phyloP scores from a whole-genome alignment of 768 basidiomycete species.

The Termitomyces sp. region DNA sequence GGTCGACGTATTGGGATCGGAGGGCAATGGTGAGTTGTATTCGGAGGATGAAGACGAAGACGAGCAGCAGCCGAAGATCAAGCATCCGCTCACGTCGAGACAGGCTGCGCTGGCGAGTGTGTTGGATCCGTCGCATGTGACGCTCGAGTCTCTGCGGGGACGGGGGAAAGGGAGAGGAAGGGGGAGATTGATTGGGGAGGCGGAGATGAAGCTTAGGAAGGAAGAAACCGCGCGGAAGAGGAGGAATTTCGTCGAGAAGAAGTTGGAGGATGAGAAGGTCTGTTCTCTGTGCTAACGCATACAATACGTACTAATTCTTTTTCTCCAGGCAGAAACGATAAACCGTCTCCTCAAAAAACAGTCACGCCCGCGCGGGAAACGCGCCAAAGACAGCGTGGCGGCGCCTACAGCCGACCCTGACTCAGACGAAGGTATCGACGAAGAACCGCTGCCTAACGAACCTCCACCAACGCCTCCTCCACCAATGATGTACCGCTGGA shows the following conservation, averaged over 20 bases:
- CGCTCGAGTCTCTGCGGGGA: slow-evolving; percentile 28
- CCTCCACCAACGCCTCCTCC: background rate
- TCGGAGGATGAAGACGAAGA: background rate
- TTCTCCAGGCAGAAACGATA: slow-evolving; percentile 73
- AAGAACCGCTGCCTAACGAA: slow-evolving; percentile 9
- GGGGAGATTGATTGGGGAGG: slow-evolving; percentile 16
- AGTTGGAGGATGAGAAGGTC: slow-evolving; percentile 83
- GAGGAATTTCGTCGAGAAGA: slow-evolving; percentile 77
- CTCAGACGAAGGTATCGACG: slow-evolving; percentile 31
- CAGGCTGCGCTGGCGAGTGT: slow-evolving; percentile 73
- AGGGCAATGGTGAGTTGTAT: background rate
- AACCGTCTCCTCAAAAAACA: slow-evolving; percentile 88
- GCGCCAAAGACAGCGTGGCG: slow-evolving; percentile 23
- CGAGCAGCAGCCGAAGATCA: background rate
- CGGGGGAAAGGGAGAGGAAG: slow-evolving; percentile 19
- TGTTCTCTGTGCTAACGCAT: background rate
- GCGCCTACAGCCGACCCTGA: slow-evolving; percentile 23
- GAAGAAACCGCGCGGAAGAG: slow-evolving; percentile 84
- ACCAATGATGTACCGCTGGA: slow-evolving; percentile 69
- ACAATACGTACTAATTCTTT: background rate
- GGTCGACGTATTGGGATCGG: background rate
- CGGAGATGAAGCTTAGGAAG: slow-evolving; percentile 35
- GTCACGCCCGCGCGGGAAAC: slow-evolving; percentile 60
- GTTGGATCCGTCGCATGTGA: slow-evolving; percentile 65
- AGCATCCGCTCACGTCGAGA: slow-evolving; percentile 48